Base-by-base conservation (phyloP, 176 grass and related monocot species). In the Rhynchospora breviuscula region DNA sequence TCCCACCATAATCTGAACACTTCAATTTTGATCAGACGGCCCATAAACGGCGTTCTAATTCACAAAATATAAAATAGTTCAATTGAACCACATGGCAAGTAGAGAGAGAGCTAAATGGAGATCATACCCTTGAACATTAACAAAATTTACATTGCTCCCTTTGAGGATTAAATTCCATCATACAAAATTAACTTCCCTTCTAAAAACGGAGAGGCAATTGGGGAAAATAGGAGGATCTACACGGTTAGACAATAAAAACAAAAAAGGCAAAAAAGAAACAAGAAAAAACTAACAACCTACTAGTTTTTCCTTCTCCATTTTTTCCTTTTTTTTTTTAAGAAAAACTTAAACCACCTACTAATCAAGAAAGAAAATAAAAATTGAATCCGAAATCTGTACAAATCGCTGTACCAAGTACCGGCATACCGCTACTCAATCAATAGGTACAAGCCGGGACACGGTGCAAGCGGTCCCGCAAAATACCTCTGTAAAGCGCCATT, bases 401-500 rank as follows among this genome's bases (percentile, higher is more conserved):
- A 78, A 57, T 77, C 22, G 49, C 35, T 40, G 35, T 40, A 40
- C 35, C 35, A 2, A 5, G 35, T 40, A 40, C 35, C 35, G 35
- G 35, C 35, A 40, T 40, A 40, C 35, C 35, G 35, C 0, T 40
- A 40, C 35, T 18, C 8, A 60, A 26, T 94, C 86, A 97, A 68
- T 97, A 94, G 78, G 88, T 72, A 69, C 79, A 97, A 72, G 94
- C 31, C 1, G 73, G 73, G 78, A 89, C 29, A 72, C 94, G 88
- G 79, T 91, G 91, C 77, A 93, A 63, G 63, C 94, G 90, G 71
- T 81, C 88, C 33, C 90, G 94, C 65, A 97, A 90, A 74, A 97
- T 97, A 82, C 92, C 92, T 17, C 89, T 89, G 87, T 94, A 97
- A 54, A 97, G 88, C 83, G 92, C 94, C 88, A 86, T 90, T 79